Conservation (phyloP, 371 early-diverging fungal species). For the Blakeslea trispora region DNA sequence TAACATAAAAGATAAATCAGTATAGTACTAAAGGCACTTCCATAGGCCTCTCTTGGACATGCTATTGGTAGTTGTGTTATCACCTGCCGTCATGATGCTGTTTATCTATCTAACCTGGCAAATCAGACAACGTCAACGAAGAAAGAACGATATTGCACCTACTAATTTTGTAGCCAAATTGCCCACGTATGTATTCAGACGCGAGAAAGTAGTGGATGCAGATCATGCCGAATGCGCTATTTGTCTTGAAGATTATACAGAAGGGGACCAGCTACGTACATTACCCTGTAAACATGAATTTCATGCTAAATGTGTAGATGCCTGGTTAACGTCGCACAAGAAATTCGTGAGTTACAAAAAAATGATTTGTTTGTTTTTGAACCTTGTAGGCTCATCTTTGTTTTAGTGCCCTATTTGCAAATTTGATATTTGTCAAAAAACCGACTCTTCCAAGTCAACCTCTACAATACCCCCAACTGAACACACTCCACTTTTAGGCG, state of each 20-base stretch:
- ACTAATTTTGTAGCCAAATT: conserved; percentile 68
- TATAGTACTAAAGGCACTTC: too few species aligned
- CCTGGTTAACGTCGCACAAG: conserved; percentile 81
- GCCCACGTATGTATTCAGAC: conserved; percentile 66
- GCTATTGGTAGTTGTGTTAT: conserved; percentile 69
- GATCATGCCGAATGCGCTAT: conserved; percentile 89
- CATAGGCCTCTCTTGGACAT: conserved; percentile 70
- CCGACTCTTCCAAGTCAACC: conserved; percentile 21
- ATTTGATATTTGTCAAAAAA: conserved; percentile 47
- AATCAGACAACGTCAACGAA: conserved; percentile 70
- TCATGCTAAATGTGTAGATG: conserved; percentile 92
- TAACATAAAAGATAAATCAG: too few species aligned
- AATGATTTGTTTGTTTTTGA: neutral
- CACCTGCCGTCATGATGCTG: conserved; percentile 75
- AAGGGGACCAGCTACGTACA: conserved; percentile 77
- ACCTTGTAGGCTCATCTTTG: too few species aligned
- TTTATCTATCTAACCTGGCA: conserved; percentile 77
- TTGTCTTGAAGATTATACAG: conserved; percentile 91
- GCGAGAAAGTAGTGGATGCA: conserved; percentile 40
- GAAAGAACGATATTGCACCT: conserved; percentile 77
- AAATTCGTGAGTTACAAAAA: conserved; percentile 64
- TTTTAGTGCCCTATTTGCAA: conserved; percentile 49
- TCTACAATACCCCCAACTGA: conserved; percentile 26
- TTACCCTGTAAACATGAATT: conserved; percentile 93
- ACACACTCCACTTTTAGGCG: conserved; percentile 43